Base-by-base conservation (phyloP, 148 eudicot species). In the Persicaria maculosa region DNA sequence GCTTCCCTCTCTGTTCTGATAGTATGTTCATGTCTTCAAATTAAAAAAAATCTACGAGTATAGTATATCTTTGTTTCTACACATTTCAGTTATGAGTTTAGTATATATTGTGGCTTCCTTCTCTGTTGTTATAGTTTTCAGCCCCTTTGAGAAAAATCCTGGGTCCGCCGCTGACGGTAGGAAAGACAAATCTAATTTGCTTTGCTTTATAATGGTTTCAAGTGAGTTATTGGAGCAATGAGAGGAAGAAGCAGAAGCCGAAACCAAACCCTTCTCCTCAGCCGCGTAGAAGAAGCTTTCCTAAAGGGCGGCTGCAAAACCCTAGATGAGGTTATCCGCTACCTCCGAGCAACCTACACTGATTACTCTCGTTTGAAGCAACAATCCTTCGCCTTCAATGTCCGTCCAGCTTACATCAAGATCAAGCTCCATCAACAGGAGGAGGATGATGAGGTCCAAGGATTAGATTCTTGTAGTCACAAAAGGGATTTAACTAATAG, bases 271-370 rank as follows among this genome's bases (percentile, higher is more conserved):
- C 15, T 50, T 54, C 75, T 73, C 65, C 25, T 53, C 3, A 64
- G 75, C 46, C 75, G 75, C 8, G 61, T 73, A 10, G 75, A 73
- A 73, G 75, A 70, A 70, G 52, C 73, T 31, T 70, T n/a, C 43
- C 31, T 8, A 44, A 73, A 73, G 75, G 46, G n/a, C 5, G 61
- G 62, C 43, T 73, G 62, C 62, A 73, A 43, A 52, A 73, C 62
- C 65, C 22, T 53, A 54, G 80, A 74, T 46, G 82, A 71, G 6
- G 75, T 77, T 20, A 78, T 81, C 19, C 75, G 75, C 12, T 72
- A 79, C 45, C 82, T 83, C 59, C 80, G 77, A 65, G 71, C 78
- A 1, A 0, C 71, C 36, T 79, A 74, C 71, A 77, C 80, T 12
- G 85, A 79, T 47, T 79, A 83, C 22, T 73, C 45, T 36, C 44